Conservation (phyloP, 1,284 basidiomycete species). For the Marasmius tenuissimus region DNA sequence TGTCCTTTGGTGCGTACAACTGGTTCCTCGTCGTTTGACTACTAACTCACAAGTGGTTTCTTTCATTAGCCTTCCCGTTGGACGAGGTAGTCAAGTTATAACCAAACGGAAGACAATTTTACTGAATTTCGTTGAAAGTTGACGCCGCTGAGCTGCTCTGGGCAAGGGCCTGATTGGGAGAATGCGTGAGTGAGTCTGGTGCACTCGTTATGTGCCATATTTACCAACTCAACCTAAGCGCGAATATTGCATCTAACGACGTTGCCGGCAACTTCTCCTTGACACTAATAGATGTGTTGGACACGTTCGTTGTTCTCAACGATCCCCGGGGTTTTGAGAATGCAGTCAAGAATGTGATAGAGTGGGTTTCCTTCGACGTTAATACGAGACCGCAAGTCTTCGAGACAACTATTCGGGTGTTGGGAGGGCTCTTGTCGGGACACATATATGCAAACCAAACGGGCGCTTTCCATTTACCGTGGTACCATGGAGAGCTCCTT, state of each 20-base stretch:
- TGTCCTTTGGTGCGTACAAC: constrained; percentile 61
- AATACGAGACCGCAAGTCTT: constrained; percentile 92
- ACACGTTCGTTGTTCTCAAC: constrained; percentile 78
- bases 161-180: constrained; percentile 78
- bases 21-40: not conserved
- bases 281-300: constrained; percentile 80
- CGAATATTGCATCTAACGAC: constrained; percentile 76
- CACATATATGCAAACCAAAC: constrained; percentile 77
- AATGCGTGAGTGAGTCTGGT: constrained; percentile 58
- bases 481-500: constrained; percentile 77
- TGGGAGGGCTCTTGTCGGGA: constrained; percentile 87
- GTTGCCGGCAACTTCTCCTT: constrained; percentile 86
- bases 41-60: constrained; percentile 3
- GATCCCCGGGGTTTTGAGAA: constrained; percentile 73
- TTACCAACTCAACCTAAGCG: constrained; percentile 36
- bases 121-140: constrained; percentile 49
- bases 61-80: constrained; percentile 72
- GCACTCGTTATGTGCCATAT: constrained; percentile 1
- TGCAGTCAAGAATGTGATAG: constrained; percentile 73
- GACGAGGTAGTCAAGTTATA: constrained; percentile 58
- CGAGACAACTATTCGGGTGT: constrained; percentile 86
- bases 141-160: constrained; percentile 82
- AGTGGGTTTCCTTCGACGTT: constrained; percentile 83
- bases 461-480: constrained; percentile 69
- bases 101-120: not conserved